Base-by-base conservation (phyloP, 257 asterid genomes). In the Lycium barbarum region DNA sequence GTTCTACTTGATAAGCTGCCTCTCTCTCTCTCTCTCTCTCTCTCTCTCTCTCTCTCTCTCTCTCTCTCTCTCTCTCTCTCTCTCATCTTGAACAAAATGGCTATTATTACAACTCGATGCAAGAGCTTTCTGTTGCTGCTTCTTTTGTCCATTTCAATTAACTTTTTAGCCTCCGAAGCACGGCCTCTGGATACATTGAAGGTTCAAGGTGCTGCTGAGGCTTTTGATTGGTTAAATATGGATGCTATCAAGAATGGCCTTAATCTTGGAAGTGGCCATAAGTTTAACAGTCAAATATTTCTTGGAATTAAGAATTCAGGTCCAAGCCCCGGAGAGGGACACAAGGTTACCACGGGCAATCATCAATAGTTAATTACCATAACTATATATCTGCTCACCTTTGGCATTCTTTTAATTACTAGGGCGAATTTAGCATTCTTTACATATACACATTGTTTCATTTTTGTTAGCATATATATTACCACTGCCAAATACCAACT, bases 261-360 rank as follows among this genome's bases (percentile, higher is more conserved):
- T 67, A 85, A 84, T 81, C 79, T 72, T 72, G 88, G 71, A 17
- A 67, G 9, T 33, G 83, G 83, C 20, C 83, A 72, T 58, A 73
- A n/a, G 45, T 49, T 67, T 81, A 61, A 82, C 57, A 51, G 38
- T 61, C 78, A 63, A 35, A 67, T 74, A 36, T 74, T 35, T 83
- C 68, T 73, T 0, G 86, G 84, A 22, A 62, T 85, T 3, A 89
- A 89, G 84, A 79, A 86, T 3, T 89, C 92, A 0, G 89, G 88
- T 18, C 90, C 92, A 8, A 91, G 89, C 73, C 86, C 88, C 1
- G 91, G 90, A 4, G 86, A 51, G 4, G 91, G 88, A 11, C 90
- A 88, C 78, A 55, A 47, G 14, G 70, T 11, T 6, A 74, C 79
- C 26, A 84, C 84, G 7, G 81, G 49, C 6, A 53, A 40, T 78